Evolutionary conservation across 2,329 filamentous ascomycete genomes (phyloP), one percentile per base, ranked within the genome.

Genomic region (Xylaria sp.): DNA sequence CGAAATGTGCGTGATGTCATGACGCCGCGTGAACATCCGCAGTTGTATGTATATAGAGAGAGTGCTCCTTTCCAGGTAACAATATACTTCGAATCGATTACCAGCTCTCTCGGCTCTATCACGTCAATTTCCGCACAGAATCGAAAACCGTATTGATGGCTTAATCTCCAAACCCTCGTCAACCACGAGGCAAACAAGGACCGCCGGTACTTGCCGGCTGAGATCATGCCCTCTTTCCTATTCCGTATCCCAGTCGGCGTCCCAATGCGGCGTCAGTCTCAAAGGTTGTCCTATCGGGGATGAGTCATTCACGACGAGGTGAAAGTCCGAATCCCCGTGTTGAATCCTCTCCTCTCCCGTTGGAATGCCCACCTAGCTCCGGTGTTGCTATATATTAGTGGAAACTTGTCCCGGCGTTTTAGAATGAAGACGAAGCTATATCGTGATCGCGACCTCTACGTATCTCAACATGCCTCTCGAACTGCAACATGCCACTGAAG

Each of bases 391-490:
- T n/a, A n/a, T 34, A 34, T 34, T 7, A 34, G 16, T 7, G 29
- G 11, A 13, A 34, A 13, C 41, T 11, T 20, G 20, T 19, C 2
- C 39, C 17, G 16, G 16, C 18, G 18, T 19, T 13, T n/a, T n/a
- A 34, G 19, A 21, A 8, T 26, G 38, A 13, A 42, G 5, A 18
- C 21, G 29, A 18, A 26, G 13, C 22, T 44, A 21, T 16, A 13
- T 8, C 19, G 18, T 26, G 18, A 22, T 17, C 9, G 4, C 16
- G 1, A 21, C 37, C 18, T 9, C 26, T 38, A 49, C 18, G n/a
- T n/a, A 37, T 21, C 21, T 6, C 51, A 61, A 24, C 11, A 77
- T 77, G 76, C 67, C 71, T 40, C 72, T 78, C 21, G 57, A 70
- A 61, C 59, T 76, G 13, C 61, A 68, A 7, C 62, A 64, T 19